phyloP scores from a whole-genome alignment of 2,329 filamentous ascomycete species.

The Dactylella cylindrospora region DNA sequence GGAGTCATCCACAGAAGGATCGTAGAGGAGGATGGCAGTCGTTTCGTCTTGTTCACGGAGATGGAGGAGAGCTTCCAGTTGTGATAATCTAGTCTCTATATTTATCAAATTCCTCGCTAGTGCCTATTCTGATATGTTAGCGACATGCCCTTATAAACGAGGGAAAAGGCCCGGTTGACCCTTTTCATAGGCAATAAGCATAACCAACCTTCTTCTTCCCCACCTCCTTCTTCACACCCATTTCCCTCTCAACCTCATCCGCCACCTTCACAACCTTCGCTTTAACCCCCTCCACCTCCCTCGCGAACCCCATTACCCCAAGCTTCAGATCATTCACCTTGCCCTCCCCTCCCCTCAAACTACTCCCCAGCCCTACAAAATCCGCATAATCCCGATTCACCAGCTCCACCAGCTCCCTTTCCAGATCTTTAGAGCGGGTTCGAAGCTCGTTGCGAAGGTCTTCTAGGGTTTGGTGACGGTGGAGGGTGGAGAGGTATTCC shows the following conservation, averaged over 20 bases:
- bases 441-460: constrained; percentile 86
- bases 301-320: constrained; percentile 78
- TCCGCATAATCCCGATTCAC: constrained; percentile 95
- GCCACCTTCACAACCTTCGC: constrained; percentile 65
- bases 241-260: constrained; percentile 63
- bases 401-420: constrained; percentile 83
- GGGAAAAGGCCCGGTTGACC: no score
- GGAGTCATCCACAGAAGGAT: constrained; percentile 51
- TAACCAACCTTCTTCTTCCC: constrained; percentile 62
- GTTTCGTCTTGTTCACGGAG: constrained; percentile 39
- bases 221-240: constrained; percentile 68
- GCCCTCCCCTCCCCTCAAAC: constrained; percentile 83
- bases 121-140: constrained; percentile 8
- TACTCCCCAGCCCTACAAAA: constrained; percentile 79
- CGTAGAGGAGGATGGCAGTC: constrained; percentile 47
- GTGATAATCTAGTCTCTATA: constrained; percentile 34
- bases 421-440: constrained; percentile 74
- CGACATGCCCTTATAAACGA: no score
- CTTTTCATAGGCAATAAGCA: constrained; percentile 3
- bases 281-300: constrained; percentile 76
- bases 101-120: constrained; percentile 42
- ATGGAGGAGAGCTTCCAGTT: constrained; percentile 36
- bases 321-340: constrained; percentile 87
- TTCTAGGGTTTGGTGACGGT: constrained; percentile 93
- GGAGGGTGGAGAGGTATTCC: constrained; percentile 77